phyloP scores from a whole-genome alignment of 371 early-diverging fungal species.

The Syncephalastrum sp. region DNA sequence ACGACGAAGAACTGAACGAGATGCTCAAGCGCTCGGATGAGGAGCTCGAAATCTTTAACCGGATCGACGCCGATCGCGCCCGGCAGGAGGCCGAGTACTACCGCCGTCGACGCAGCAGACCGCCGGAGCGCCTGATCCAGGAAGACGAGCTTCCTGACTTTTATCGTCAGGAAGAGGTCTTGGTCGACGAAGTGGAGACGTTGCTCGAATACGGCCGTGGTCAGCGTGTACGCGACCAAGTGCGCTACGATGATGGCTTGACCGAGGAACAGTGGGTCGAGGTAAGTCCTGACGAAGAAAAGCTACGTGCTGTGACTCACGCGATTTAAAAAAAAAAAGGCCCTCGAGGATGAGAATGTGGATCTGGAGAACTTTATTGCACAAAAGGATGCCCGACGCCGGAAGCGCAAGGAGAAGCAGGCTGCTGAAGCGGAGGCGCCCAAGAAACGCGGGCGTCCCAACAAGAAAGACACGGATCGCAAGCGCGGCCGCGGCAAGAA shows the following conservation, averaged over 20 bases:
- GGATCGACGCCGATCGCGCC: slow-evolving; percentile 71
- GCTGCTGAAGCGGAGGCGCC: slow-evolving; percentile 6
- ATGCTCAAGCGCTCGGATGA: slow-evolving; percentile 76
- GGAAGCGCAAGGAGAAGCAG: slow-evolving; percentile 9
- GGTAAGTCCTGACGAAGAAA: slow-evolving; percentile 36
- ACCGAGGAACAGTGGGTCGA: slow-evolving; percentile 93
- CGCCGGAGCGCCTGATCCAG: slow-evolving; percentile 69
- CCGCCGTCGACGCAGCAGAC: slow-evolving; percentile 23
- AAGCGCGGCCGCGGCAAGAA: slow-evolving; percentile 20
- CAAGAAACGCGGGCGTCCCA: slow-evolving; percentile 20
- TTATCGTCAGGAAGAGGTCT: slow-evolving; percentile 58
- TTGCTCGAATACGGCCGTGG: slow-evolving; percentile 68
- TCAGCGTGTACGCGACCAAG: slow-evolving; percentile 63
- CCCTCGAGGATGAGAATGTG: slow-evolving; percentile 21
- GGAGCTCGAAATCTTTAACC: slow-evolving; percentile 68
- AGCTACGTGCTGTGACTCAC: slow-evolving; percentile 3
- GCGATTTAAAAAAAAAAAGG: slow-evolving; percentile 4
- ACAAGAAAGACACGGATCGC: slow-evolving; percentile 15
- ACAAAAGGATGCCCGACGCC: slow-evolving; percentile 16
- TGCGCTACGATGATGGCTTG: slow-evolving; percentile 89
- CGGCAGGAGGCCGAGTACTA: slow-evolving; percentile 33
- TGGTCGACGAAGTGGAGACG: slow-evolving; percentile 7
- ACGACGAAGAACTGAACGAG: slow-evolving; percentile 87
- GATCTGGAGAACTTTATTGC: slow-evolving; percentile 21
- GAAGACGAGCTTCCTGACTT: slow-evolving; percentile 81